Evolutionary conservation across 169 alveolate genomes (phyloP), one percentile per base, ranked within the genome.

Genomic region (Babesia caballi): DNA sequence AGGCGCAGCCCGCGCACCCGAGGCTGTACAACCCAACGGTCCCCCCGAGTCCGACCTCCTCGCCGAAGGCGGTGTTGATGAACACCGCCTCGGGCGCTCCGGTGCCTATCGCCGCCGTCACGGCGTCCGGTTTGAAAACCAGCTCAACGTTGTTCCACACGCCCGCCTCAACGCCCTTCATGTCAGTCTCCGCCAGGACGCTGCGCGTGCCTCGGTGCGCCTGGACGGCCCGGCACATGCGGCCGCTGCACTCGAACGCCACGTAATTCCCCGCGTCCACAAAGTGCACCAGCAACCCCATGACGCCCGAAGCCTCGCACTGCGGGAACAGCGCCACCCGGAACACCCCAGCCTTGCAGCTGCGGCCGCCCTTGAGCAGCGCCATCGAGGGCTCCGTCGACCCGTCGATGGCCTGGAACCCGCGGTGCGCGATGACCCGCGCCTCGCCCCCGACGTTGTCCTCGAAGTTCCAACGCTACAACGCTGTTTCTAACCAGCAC

Each of bases 1-100:
- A 91, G 1, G 95, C 93, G n/a, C 88, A 87, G 17, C 91, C 91
- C n/a, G 85, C 83, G 70, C 95, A 91, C 25, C 83, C 83, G 57
- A 85, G 59, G 35, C 92, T 81, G 42, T 90, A 50, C 27, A 91
- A 76, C 19, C 94, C 95, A 0, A 91, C 85, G 44, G 91, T 52
- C 8, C 94, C 90, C 14, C 91, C 89, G 19, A 59, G 67, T 51
- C 27, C 50, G 46, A 90, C 61, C 12, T 85, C 85, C 42, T 66
- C 59, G 17, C 78, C 69, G 2, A 83, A 36, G 49, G 87, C 80
- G 50, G 90, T 85, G 76, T 87, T 87, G 19, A 91, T 65, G 30
- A 91, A 91, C 47, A 85, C 54, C 3, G 76, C 51, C 23, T 85
- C 82, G 47, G 63, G 72, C 12, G 58, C 36, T 0, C 67, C 74